phyloP scores from a whole-genome alignment of 1,284 basidiomycete genomes.

The Polyporus tsugae region DNA sequence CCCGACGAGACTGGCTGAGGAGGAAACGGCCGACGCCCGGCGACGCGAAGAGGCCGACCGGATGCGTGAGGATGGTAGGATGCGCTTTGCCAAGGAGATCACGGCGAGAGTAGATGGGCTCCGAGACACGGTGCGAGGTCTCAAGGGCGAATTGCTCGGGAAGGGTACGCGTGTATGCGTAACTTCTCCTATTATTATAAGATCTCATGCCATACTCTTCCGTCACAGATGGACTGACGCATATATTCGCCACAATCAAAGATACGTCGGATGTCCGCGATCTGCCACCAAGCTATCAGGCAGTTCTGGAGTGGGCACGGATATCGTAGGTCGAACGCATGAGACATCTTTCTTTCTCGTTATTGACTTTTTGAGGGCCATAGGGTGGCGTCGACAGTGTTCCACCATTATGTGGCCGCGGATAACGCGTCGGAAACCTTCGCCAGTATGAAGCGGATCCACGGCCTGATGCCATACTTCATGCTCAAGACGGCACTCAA shows the following conservation, averaged over 20 bases:
- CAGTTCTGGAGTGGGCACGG: constrained; percentile 95
- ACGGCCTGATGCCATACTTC: constrained; percentile 98
- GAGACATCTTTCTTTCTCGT: not conserved
- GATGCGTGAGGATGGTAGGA: constrained; percentile 89
- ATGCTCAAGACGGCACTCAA: constrained; percentile 92
- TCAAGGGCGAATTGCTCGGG: constrained; percentile 92
- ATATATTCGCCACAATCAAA: constrained; percentile 90
- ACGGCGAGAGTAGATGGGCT: constrained; percentile 87
- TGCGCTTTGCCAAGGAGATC: constrained; percentile 89
- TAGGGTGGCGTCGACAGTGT: constrained; percentile 93
- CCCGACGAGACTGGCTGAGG: constrained; percentile 74
- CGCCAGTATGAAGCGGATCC: constrained; percentile 89
- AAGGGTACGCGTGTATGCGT: constrained; percentile 58
- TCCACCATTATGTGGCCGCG: constrained; percentile 93
- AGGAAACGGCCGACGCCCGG: constrained; percentile 84
- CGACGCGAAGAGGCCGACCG: constrained; percentile 90
- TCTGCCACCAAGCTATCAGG: constrained; percentile 87
- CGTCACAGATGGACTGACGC: constrained; percentile 82
- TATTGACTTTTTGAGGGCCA: constrained; percentile 10
- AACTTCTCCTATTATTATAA: not conserved
- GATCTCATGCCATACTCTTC: not conserved
- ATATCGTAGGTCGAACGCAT: constrained; percentile 75
- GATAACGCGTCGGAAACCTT: constrained; percentile 94
- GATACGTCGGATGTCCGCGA: constrained; percentile 80
- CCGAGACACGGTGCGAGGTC: constrained; percentile 84